Conservation (phyloP, 495 filamentous ascomycete species). For the Aspergillus homomorphus region DNA sequence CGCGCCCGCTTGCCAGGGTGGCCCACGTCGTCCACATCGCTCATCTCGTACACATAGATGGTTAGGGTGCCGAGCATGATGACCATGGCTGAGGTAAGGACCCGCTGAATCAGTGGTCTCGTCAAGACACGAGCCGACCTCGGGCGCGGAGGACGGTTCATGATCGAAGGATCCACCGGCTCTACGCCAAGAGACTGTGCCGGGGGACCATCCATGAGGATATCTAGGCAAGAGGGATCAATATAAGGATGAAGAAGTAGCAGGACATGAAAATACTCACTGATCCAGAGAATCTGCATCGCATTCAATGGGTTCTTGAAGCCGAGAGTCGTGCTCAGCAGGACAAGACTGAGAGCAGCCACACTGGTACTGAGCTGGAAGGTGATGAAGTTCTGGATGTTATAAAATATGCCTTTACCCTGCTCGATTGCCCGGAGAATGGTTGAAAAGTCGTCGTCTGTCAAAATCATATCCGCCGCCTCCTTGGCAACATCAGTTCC, state of each 20-base stretch:
- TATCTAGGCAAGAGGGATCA: constrained; percentile 60
- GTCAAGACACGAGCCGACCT: constrained; percentile 85
- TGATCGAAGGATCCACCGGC: constrained; percentile 89
- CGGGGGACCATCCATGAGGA: constrained; percentile 98
- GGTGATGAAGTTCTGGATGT: constrained; percentile 98
- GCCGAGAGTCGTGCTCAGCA: constrained; percentile 86
- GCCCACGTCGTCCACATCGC: constrained; percentile 46
- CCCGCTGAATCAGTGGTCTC: constrained; percentile 71
- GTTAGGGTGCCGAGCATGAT: constrained; percentile 91
- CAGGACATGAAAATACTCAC: constrained; percentile 60
- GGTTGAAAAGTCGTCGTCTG: constrained; percentile 96
- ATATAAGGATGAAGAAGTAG: background rate
- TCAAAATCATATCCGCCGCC: constrained; percentile 98
- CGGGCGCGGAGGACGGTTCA: constrained; percentile 85
- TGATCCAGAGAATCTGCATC: constrained; percentile 99
- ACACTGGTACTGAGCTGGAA: constrained; percentile 98
- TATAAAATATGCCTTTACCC: constrained; percentile 98
- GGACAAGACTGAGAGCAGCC: constrained; percentile 84
- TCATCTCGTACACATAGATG: constrained; percentile 89
- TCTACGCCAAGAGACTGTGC: constrained; percentile 97
- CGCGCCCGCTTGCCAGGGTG: constrained; percentile 46
- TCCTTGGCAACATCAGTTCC: constrained; percentile 98
- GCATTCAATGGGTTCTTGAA: constrained; percentile 94
- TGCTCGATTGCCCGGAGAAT: constrained; percentile 96
- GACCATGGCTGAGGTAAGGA: constrained; percentile 80